Evolutionary conservation across 306 rosid genomes (phyloP).

Genomic region (Sphenostylis stenocarpa): DNA sequence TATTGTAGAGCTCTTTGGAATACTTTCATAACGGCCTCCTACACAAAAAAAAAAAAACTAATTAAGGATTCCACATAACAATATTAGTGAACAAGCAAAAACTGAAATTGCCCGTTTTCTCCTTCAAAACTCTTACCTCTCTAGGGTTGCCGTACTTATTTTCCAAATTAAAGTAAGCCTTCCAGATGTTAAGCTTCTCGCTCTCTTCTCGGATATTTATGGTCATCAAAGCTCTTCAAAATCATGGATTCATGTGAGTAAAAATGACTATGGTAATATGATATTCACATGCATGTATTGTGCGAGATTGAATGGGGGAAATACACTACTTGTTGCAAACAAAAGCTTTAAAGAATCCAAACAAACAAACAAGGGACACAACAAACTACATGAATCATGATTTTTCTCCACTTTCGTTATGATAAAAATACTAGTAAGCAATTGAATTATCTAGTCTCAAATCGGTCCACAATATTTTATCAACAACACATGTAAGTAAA

Average conservation of each 20-base stretch:
- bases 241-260: conserved; percentile 16
- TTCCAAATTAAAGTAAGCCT: conserved; percentile 91
- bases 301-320: neutral
- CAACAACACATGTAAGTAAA: conserved; percentile 1
- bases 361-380: neutral
- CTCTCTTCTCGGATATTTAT: conserved; percentile 86
- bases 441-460: neutral
- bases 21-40: conserved; percentile 81
- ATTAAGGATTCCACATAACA: conserved; percentile 15
- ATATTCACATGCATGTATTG: neutral
- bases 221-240: conserved; percentile 79
- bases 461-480: neutral
- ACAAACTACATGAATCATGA: neutral
- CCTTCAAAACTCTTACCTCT: conserved; percentile 52
- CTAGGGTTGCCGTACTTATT: conserved; percentile 82
- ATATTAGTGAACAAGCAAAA: conserved; percentile 11
- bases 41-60: conserved; percentile 22
- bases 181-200: conserved; percentile 92
- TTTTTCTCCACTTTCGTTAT: neutral
- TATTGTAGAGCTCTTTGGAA: conserved; percentile 80
- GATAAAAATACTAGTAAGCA: neutral
- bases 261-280: neutral
- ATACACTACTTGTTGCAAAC: neutral
- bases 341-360: neutral
- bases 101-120: neutral